phyloP scores from a whole-genome alignment of 805 yeast species.

The Wickerhamia fluorescens region DNA sequence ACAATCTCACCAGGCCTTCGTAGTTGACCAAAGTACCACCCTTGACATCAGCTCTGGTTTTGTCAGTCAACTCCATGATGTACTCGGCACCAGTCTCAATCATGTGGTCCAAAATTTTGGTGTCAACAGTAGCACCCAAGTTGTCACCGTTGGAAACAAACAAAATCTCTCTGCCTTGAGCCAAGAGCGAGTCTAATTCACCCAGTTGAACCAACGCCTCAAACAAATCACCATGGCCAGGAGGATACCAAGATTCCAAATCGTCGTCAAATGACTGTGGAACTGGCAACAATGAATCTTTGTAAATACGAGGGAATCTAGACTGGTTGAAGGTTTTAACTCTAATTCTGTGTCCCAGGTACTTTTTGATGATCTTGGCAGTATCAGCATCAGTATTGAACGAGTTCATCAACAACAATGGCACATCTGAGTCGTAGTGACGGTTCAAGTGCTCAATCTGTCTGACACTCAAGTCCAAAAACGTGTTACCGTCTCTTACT shows the following conservation, averaged over 20 bases:
- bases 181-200: conserved; percentile 80
- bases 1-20: conserved; percentile 87
- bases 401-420: conserved; percentile 94
- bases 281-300: conserved; percentile 93
- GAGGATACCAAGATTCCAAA: conserved; percentile 94
- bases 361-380: conserved; percentile 89
- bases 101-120: conserved; percentile 88
- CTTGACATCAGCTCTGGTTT: conserved; percentile 98
- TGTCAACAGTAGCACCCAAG: conserved; percentile 96
- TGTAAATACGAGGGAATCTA: conserved; percentile 91
- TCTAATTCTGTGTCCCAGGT: conserved; percentile 92
- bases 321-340: conserved; percentile 97
- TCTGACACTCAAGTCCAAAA: conserved; percentile 90
- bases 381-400: conserved; percentile 97
- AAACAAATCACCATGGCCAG: conserved; percentile 98
- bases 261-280: conserved; percentile 70
- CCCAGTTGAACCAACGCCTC: conserved; percentile 88
- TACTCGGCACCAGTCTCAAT: conserved; percentile 86
- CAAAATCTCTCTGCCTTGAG: conserved; percentile 89
- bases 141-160: conserved; percentile 98
- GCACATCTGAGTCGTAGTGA: conserved; percentile 86
- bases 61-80: conserved; percentile 97
- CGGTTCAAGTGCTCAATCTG: conserved; percentile 94
- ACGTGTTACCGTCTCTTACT: conserved; percentile 97
- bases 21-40: conserved; percentile 98